Conservation (phyloP, 352 stramenopile species). For the Globisporangium polare region DNA sequence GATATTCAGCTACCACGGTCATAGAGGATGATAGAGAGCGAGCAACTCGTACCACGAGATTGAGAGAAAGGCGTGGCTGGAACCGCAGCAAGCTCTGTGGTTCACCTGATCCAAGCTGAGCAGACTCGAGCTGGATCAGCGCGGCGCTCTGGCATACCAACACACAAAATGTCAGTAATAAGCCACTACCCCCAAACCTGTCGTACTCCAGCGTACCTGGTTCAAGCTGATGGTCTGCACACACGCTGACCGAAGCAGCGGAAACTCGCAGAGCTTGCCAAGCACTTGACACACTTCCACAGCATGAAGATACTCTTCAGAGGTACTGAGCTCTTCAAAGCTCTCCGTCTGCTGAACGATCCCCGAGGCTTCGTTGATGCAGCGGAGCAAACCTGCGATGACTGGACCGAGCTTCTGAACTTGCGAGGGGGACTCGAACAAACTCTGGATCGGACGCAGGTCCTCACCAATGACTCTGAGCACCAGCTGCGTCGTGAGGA, state of each 20-base stretch:
- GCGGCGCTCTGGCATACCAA: conserved; percentile 39
- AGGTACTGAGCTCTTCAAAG: conserved; percentile 38
- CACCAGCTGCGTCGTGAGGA: conserved; percentile 43
- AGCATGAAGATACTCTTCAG: conserved; percentile 66
- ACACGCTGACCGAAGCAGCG: conserved; percentile 42
- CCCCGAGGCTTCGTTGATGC: conserved; percentile 38
- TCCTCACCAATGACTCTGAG: conserved; percentile 65
- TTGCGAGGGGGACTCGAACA: conserved; percentile 41
- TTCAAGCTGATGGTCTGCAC: conserved; percentile 64
- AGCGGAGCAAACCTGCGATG: conserved; percentile 50
- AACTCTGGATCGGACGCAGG: conserved; percentile 31
- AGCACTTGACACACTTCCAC: conserved; percentile 60
- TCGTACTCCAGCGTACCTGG: conserved; percentile 35
- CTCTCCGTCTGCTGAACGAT: conserved; percentile 42
- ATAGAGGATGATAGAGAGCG: neutral
- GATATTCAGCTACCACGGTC: neutral
- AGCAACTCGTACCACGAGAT: conserved; percentile 50
- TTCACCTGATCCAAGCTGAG: conserved; percentile 45
- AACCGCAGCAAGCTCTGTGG: conserved; percentile 46
- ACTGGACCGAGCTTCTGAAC: conserved; percentile 41
- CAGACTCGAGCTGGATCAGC: conserved; percentile 64
- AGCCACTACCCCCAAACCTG: no score
- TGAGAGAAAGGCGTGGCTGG: conserved; percentile 64
- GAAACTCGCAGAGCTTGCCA: conserved; percentile 48
- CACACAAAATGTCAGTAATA: neutral